Conservation (phyloP, 1,139 yeast species). For the Geotrichum australiense region DNA sequence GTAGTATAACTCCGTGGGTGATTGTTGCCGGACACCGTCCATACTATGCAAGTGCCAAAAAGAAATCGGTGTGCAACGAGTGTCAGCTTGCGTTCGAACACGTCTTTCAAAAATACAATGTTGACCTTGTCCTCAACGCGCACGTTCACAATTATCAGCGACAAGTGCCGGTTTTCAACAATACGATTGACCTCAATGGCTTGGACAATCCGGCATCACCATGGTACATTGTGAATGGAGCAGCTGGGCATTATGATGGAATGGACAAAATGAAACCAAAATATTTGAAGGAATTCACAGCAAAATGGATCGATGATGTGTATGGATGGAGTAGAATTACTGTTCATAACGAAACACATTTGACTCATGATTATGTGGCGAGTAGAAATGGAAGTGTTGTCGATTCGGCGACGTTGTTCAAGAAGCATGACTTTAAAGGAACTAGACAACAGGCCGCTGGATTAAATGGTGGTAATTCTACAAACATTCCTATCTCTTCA, state of each 20-base stretch:
- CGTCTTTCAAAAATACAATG: constrained; percentile 24
- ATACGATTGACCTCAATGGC: constrained; percentile 26
- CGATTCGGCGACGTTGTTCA: constrained; percentile 28
- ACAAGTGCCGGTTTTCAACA: constrained; percentile 23
- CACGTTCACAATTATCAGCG: constrained; percentile 32
- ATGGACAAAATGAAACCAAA: constrained; percentile 21
- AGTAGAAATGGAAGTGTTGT: constrained; percentile 38
- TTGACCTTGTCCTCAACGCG: constrained; percentile 29
- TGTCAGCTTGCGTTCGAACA: constrained; percentile 31
- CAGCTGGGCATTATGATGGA: constrained; percentile 31
- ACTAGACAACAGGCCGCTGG: not conserved
- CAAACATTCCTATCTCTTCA: too few species aligned
- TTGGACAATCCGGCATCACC: constrained; percentile 29
- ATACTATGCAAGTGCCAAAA: constrained; percentile 26
- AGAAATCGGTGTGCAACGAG: constrained; percentile 22
- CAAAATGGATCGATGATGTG: constrained; percentile 20
- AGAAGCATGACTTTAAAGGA: constrained; percentile 18
- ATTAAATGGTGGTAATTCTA: not conserved
- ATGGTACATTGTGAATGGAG: constrained; percentile 31
- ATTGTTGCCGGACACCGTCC: constrained; percentile 37
- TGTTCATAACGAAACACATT: constrained; percentile 47
- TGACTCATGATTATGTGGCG: constrained; percentile 37
- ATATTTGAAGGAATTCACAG: constrained; percentile 19
- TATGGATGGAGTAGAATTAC: constrained; percentile 36
- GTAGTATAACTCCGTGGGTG: constrained; percentile 32